A percentile compares a stretch with the other conserved stretches of the same genome.
Conservation (phyloP, 2,329 filamentous ascomycete species). For the Cercospora nicotianae region DNA sequence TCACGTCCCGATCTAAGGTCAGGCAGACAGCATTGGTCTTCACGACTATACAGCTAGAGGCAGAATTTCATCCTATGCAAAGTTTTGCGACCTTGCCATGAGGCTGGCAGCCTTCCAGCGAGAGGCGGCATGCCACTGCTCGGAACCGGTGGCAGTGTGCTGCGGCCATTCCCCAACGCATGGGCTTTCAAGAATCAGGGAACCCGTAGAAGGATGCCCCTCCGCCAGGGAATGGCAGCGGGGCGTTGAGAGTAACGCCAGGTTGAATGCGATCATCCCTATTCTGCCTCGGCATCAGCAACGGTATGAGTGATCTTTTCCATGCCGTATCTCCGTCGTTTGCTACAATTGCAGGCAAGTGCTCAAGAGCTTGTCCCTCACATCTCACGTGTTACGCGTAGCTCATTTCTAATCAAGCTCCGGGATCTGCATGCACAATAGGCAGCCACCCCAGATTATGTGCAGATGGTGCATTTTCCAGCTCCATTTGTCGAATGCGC, state of each 20-base stretch:
- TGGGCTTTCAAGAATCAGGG: neutral
- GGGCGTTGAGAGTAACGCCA: neutral
- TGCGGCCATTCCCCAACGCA: neutral
- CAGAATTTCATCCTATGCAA: neutral
- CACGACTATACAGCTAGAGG: neutral
- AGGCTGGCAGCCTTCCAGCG: neutral
- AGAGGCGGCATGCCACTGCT: neutral
- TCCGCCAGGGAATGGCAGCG: neutral
- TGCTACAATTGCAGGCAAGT: neutral
- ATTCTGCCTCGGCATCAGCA: neutral
- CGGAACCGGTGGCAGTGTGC: neutral
- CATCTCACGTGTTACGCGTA: neutral
- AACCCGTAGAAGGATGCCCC: neutral
- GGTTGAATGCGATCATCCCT: neutral
- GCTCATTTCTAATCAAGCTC: conserved; percentile 7
- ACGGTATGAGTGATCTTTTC: neutral
- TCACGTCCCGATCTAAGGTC: conserved; percentile 18
- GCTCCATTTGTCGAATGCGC: neutral
- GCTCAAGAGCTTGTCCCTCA: neutral
- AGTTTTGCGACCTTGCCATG: neutral
- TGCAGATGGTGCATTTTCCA: neutral
- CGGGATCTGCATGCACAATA: neutral
- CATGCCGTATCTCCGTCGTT: neutral
- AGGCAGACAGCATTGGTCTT: neutral
- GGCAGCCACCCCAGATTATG: neutral